phyloP scores from a whole-genome alignment of 805 yeast genomes.

The Lachancea dasiensis region DNA sequence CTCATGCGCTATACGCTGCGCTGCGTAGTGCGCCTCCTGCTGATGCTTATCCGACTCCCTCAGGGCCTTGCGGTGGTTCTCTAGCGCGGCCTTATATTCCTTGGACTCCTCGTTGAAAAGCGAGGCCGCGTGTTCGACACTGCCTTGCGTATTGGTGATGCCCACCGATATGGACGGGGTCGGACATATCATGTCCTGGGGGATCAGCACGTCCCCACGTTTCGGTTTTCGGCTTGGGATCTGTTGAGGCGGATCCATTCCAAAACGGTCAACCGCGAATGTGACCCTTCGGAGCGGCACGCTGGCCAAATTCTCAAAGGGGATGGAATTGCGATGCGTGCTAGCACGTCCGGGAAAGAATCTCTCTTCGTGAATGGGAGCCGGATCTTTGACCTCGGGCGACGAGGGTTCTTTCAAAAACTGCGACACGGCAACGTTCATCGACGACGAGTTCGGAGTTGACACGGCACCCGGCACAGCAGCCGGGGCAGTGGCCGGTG shows the following conservation, averaged over 20 bases:
- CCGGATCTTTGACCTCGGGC: slow-evolving; percentile 18
- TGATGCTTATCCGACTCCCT: slow-evolving; percentile 67
- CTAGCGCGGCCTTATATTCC: slow-evolving; percentile 52
- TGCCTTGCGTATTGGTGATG: slow-evolving; percentile 43
- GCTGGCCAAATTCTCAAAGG: slow-evolving; percentile 26
- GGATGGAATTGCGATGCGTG: slow-evolving; percentile 35
- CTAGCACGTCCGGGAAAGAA: slow-evolving; percentile 43
- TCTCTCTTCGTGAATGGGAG: slow-evolving; percentile 26
- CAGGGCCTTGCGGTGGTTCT: slow-evolving; percentile 47
- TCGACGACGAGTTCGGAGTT: no score
- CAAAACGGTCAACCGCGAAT: slow-evolving; percentile 69
- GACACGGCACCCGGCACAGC: no score
- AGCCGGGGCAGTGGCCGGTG: slow-evolving; percentile 1
- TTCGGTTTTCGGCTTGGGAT: slow-evolving; percentile 82
- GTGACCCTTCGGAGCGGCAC: slow-evolving; percentile 55
- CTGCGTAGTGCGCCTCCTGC: slow-evolving; percentile 68
- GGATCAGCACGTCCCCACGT: slow-evolving; percentile 67
- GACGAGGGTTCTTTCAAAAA: slow-evolving; percentile 14
- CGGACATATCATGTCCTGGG: slow-evolving; percentile 56
- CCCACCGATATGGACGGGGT: slow-evolving; percentile 65
- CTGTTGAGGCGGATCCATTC: slow-evolving; percentile 87
- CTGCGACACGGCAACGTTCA: slow-evolving; percentile 13
- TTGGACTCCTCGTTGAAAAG: slow-evolving; percentile 31
- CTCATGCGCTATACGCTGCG: slow-evolving; percentile 63
- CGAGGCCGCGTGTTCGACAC: slow-evolving; percentile 26